Conservation (phyloP, 805 yeast species). For the Spathaspora passalidarum region DNA sequence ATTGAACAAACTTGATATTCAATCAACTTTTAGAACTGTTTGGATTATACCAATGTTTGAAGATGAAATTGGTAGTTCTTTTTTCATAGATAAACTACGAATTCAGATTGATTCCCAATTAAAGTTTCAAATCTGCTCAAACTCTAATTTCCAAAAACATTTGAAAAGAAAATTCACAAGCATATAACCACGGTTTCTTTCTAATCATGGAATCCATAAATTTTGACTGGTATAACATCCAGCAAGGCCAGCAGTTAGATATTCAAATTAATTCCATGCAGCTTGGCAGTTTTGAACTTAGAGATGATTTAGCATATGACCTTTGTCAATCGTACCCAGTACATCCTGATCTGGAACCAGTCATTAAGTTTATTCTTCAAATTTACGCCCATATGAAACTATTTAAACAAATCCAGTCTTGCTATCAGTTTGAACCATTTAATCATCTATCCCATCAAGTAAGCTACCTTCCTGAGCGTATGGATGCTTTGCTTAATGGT, state of each 20-base stretch:
- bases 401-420: neutral
- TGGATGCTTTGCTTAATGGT: neutral
- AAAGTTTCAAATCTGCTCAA: neutral
- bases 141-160: neutral
- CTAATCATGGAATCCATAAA: too few species aligned
- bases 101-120: neutral
- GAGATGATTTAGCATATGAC: neutral
- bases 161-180: too few species aligned
- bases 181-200: too few species aligned
- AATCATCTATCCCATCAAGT: neutral
- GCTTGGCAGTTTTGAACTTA: neutral
- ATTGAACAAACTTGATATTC: too few species aligned
- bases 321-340: neutral
- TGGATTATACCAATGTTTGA: too few species aligned
- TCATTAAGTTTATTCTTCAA: neutral
- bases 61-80: too few species aligned
- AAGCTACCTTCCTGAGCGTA: neutral
- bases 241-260: neutral
- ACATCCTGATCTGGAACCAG: neutral
- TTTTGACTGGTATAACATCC: neutral
- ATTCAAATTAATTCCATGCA: neutral
- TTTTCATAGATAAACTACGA: too few species aligned
- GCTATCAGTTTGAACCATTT: neutral
- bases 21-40: too few species aligned
- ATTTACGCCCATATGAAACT: neutral